Base-by-base conservation (phyloP, 148 eudicot species). In the Dianthus caryophyllus region DNA sequence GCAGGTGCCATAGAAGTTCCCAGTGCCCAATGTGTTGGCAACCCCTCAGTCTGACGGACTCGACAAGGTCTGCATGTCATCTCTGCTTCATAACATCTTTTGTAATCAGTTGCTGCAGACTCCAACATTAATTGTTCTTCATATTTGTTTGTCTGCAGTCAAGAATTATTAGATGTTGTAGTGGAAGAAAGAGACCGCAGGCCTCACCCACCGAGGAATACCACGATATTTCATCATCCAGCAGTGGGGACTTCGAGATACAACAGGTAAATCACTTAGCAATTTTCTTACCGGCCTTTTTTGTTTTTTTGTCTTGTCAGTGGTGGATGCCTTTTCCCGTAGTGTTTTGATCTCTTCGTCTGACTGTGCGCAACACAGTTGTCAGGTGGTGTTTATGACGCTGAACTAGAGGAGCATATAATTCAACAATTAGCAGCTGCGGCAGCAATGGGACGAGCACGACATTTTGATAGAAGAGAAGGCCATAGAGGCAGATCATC, bases 21-120 rank as follows among this genome's bases (percentile, higher is more conserved):
- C 91, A 93, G 72, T 93, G 98, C 74, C 98, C 98, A 12, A 93
- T 93, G 98, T 93, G 98, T 67, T 93, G 96, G 96, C 98, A 89
- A 72, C 75, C 95, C 44, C 83, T 93, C 81, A 86, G 87, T 77
- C 54, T 93, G 83, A 93, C 89, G 81, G 98, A 93, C 64, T 83
- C 96, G 59, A 78, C 81, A 76, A 82, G 98, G 56, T 68, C 36
- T 71, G 76, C 47, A 11, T 58, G 38, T 61, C 64, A 46, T 39
- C 65, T 29, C 16, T 61, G 27, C 50, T 20, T 56, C 30, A 9
- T n/a, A 3, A 22, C 20, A 38, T 56, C 47, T 15, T 30, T 46
- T n/a, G 14, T 25, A 30, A 46, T 36, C 27, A 15, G 14, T 52
- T 73, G 52, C 30, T 52, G 25, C 56, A 44, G 68, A 16, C 50